Base-by-base conservation (phyloP, 371 early-diverging fungal genomes). In the Lichtheimia corymbifera region DNA sequence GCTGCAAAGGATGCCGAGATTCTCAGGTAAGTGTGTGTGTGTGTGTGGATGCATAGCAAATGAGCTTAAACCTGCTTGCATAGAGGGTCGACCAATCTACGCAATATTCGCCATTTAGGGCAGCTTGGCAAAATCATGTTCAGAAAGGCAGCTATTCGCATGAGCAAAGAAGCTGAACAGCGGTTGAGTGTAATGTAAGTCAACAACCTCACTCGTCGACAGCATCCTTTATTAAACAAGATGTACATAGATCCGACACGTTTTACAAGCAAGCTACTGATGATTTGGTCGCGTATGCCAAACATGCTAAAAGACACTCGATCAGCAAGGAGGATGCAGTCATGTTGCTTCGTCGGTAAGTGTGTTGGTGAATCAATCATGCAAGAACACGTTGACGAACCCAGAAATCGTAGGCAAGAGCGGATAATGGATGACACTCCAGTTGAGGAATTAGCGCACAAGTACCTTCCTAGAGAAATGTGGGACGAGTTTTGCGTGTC, bases 211-310 rank as follows among this genome's bases (percentile, higher is more conserved):
- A 28, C 9, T 6, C 2, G 11, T 35, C 35, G 4, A 35, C 9
- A 35, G 35, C 11, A 2, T 35, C 35, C 35, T 2, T 22, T 2
- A 35, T 35, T 35, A 35, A 35, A 55, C 55, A 22, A 22, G 9
- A 58, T 43, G 43, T 45, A 11, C 30, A 17, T 47, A 73, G 73
- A 20, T 58, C 67, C 18, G 64, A 74, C 15, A 9, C 61, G 47
- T 75, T 69, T 30, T 67, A 71, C 54, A 67, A 68, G 15, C 75
- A 75, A 50, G 44, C 65, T 20, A 50, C 60, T 11, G 55, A 65
- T 25, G 66, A 69, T 25, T 53, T 75, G 27, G 41, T 50, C 2
- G 41, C 52, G 5, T 64, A 68, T 61, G 66, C 75, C 3, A 49
- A 66, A 9, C 62, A 68, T 59, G 63, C 62, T 7, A 54, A 53